A percentile compares a stretch with the other conserved stretches of the same genome.
Conservation (phyloP, 768 basidiomycete species). For the Xerocomus potaroensis region DNA sequence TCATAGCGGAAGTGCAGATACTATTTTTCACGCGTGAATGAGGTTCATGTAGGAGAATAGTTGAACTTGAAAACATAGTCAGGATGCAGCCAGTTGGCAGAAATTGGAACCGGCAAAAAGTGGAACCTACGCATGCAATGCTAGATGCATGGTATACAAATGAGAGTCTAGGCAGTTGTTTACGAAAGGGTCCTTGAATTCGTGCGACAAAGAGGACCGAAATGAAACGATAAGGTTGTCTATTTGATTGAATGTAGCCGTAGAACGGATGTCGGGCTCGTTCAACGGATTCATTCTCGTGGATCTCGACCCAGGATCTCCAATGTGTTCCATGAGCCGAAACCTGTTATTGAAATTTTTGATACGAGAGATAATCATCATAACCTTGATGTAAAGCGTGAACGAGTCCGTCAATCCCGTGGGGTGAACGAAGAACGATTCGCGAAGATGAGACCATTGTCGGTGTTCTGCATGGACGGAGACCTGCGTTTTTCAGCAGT, state of each 20-base stretch:
- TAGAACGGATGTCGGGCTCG: constrained; percentile 54
- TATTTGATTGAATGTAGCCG: constrained; percentile 59
- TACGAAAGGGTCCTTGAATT: constrained; percentile 50
- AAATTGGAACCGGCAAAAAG: constrained; percentile 19
- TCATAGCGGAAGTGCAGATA: constrained; percentile 65
- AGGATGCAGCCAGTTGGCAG: constrained; percentile 40
- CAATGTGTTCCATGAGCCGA: constrained; percentile 54
- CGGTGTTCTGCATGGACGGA: constrained; percentile 48
- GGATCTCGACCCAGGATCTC: constrained; percentile 39
- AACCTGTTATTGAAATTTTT: constrained; percentile 69
- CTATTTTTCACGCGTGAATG: constrained; percentile 57
- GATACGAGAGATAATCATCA: constrained; percentile 55
- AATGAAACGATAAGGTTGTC: constrained; percentile 57
- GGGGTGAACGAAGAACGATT: constrained; percentile 59
- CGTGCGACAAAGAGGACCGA: constrained; percentile 52
- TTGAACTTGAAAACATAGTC: constrained; percentile 41
- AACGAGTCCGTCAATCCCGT: constrained; percentile 66
- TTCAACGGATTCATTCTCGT: constrained; percentile 31
- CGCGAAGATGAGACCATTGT: constrained; percentile 62
- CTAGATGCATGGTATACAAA: constrained; percentile 40
- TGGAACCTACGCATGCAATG: constrained; percentile 30
- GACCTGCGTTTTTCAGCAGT: constrained; percentile 31
- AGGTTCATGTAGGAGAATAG: constrained; percentile 71
- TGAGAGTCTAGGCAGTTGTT: constrained; percentile 55
- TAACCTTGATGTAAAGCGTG: constrained; percentile 64